Base-by-base conservation (phyloP, 2,329 filamentous ascomycete genomes). In the Coniochaeta sp. region DNA sequence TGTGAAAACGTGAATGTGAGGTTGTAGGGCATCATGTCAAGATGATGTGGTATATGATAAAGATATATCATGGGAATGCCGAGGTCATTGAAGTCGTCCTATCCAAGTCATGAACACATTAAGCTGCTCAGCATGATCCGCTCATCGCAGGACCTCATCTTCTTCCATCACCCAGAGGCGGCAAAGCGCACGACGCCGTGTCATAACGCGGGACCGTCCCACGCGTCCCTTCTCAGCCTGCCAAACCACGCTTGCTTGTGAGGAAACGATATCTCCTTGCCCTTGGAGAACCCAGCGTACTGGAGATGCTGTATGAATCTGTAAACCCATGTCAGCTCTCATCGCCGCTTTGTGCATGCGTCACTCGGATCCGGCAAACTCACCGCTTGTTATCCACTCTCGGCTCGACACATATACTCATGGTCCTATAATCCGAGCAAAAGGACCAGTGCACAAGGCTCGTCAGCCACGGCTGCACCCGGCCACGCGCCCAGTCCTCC, bases 181-280 rank as follows among this genome's bases (percentile, higher is more conserved):
- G 16, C 16, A 38, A 3, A 10, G 18, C 14, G 33, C 33, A 14
- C 10, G 18, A n/a, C 10, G 8, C 12, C 20, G 5, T 3, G 14
- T 69, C 58, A 86, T 27, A 86, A 59, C 4, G 73, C 74, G 13
- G 89, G 89, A 0, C 82, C 83, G 45, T 87, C 80, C 87, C 91
- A 97, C 18, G 78, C 81, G 58, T 96, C 91, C 54, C 92, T 78
- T 52, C 82, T 78, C 56, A 95, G 78, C 61, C 86, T 87, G 70
- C 95, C 87, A 55, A 92, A 78, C 69, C 91, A 95, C 6, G 89
- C 85, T 66, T 95, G 91, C 68, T 99, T 99, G 66, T 97, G 91
- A 1, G 91, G 86, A 57, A 99, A 91, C 1, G 85, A 80, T 49
- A 97, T 78, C 63, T 96, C 90, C 53, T 84, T 84, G 69, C 96